A percentile compares a stretch with the other conserved stretches of the same genome.
Conservation (phyloP, 2,329 filamentous ascomycete species). For the Botrytis byssoidea region DNA sequence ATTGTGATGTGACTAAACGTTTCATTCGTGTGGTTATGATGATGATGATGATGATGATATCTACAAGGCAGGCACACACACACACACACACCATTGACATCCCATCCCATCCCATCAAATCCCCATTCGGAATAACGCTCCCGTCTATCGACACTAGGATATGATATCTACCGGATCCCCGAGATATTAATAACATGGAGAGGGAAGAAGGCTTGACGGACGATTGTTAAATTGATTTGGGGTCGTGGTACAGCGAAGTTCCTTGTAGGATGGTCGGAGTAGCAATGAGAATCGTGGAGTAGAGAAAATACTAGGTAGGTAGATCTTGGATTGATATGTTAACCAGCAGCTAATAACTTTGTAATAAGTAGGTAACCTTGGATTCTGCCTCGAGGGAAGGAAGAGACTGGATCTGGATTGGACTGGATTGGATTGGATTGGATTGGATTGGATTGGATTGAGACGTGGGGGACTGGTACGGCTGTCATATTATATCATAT, state of each 20-base stretch:
- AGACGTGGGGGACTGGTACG: neutral
- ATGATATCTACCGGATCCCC: neutral
- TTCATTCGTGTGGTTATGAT: neutral
- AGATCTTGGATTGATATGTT: no score
- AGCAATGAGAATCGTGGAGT: neutral
- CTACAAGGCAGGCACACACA: neutral
- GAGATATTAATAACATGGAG: constrained; percentile 6
- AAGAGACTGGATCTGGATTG: neutral
- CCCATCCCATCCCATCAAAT: neutral
- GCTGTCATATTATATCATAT: neutral
- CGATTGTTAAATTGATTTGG: neutral
- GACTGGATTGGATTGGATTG: no score
- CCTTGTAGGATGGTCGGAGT: neutral
- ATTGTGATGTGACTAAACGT: neutral
- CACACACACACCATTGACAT: no score
- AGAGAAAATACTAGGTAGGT: neutral
- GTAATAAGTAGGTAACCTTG: neutral
- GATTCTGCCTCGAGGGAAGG: neutral
- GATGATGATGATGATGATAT: neutral
- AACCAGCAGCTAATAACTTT: neutral
- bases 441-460: no score
- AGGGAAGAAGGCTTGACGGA: neutral
- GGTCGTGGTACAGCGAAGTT: neutral
- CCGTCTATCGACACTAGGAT: constrained; percentile 11
- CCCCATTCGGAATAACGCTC: constrained; percentile 19